phyloP scores from a whole-genome alignment of 2,329 filamentous ascomycete genomes.

The Fusarium miscanthi region DNA sequence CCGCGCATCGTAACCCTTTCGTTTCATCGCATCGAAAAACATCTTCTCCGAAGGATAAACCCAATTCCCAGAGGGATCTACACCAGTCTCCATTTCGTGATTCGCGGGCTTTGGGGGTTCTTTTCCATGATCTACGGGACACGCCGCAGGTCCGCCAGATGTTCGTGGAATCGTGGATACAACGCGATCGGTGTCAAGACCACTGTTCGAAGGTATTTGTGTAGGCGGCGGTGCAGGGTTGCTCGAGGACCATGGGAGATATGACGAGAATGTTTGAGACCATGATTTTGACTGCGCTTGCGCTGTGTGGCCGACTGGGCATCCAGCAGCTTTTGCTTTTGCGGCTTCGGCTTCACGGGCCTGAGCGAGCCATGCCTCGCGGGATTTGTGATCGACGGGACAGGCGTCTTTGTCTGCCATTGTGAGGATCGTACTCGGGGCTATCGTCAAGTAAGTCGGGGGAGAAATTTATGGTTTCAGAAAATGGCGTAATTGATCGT shows the following conservation, averaged over 20 bases:
- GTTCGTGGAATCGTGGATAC: slow-evolving; percentile 83
- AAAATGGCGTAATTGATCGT: slow-evolving; percentile 37
- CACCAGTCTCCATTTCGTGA: slow-evolving; percentile 80
- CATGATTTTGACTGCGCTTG: slow-evolving; percentile 52
- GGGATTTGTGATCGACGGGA: slow-evolving; percentile 90
- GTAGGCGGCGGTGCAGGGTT: slow-evolving; percentile 32
- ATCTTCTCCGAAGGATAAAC: slow-evolving; percentile 96
- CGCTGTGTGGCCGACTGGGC: slow-evolving; percentile 51
- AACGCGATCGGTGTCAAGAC: slow-evolving; percentile 74
- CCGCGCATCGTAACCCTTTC: slow-evolving; percentile 81
- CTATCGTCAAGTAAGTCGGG: not conserved
- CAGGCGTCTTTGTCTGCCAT: slow-evolving; percentile 64
- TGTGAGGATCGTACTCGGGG: not conserved
- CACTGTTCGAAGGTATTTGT: slow-evolving; percentile 11
- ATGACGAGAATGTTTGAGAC: slow-evolving; percentile 56
- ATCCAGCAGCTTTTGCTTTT: slow-evolving; percentile 45
- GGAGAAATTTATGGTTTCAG: not conserved
- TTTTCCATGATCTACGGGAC: slow-evolving; percentile 55
- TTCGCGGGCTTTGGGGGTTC: slow-evolving; percentile 64
- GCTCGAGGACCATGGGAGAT: slow-evolving; percentile 55
- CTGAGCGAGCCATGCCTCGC: slow-evolving; percentile 86
- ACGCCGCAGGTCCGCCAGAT: slow-evolving; percentile 50
- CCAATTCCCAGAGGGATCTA: slow-evolving; percentile 86
- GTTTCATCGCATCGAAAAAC: slow-evolving; percentile 97
- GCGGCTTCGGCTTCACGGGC: slow-evolving; percentile 63